Evolutionary conservation across 202 grass and related monocot genomes (phyloP), one percentile per base, ranked within the genome.

Genomic region (Panicum virgatum): DNA sequence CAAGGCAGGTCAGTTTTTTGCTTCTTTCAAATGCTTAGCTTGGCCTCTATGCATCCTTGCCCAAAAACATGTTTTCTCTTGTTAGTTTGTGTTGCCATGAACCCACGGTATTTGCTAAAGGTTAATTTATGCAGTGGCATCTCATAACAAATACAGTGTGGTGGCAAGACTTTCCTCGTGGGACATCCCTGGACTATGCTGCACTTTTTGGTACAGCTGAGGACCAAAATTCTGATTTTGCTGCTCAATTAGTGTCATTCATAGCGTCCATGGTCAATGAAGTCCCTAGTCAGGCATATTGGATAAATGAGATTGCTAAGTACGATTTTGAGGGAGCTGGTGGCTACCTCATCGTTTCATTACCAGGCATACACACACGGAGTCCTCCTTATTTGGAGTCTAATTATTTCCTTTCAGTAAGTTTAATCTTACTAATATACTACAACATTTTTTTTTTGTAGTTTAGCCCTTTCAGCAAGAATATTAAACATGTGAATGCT

Each of bases 71-170:
- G 8, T 68, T 77, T 81, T 43, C 3, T 80, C 4, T 23, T 76
- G 19, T 50, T 62, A 29, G 68, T 85, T 80, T 78, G 29, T 70
- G 30, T 44, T 82, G 29, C 46, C 66, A 65, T 75, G 51, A 65
- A 52, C 51, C 32, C 32, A 34, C 3, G 32, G 32, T 34, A 3
- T 34, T 77, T 76, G 53, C 80, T 72, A 47, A 58, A 76, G 72
- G 12, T 82, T 73, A 30, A 39, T 71, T 80, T 73, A 78, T 75
- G 84, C 91, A 97, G 94, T 97, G 94, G 94, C 80, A 94, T 72
- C 83, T 91, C 29, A 87, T 97, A 87, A 97, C 94, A 42, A 94
- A 97, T 69, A 92, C 94, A 48, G 85, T 97, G 39, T 97, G 94
- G 94, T 94, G 89, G 89, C 91, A 94, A 90, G 91, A 97, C 61